Percentiles rank a stretch among this genome's conserved stretches.
phyloP scores from a whole-genome alignment of 2,329 filamentous ascomycete species.

The Phoma herbarum region DNA sequence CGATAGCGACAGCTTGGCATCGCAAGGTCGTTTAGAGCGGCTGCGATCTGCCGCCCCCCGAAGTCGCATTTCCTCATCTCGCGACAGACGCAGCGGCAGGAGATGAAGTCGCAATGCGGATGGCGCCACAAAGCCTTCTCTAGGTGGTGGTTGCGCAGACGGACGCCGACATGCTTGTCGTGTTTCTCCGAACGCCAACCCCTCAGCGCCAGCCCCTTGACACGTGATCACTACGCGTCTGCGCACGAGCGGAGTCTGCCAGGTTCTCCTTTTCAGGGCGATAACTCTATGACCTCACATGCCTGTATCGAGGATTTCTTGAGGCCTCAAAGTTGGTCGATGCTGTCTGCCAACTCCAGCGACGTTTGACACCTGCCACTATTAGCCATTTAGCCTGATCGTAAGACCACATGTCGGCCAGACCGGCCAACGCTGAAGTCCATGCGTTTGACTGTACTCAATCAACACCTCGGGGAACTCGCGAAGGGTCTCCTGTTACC shows the following conservation, averaged over 20 bases:
- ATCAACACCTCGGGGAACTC: constrained; percentile 11
- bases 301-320: constrained; percentile 11
- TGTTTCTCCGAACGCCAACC: constrained; percentile 3
- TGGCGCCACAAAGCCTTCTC: constrained; percentile 20
- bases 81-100: constrained; percentile 34
- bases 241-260: constrained; percentile 13
- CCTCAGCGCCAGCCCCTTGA: constrained; percentile 3
- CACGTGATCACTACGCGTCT: constrained; percentile 15
- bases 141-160: constrained; percentile 1
- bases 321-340: constrained; percentile 22
- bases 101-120: constrained; percentile 28
- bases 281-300: constrained; percentile 17
- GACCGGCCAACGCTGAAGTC: constrained; percentile 22
- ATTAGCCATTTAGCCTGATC: constrained; percentile 24
- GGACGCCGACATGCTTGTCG: constrained; percentile 13
- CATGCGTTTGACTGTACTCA: constrained; percentile 20
- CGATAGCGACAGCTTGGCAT: constrained; percentile 35
- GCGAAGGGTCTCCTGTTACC: constrained; percentile 9
- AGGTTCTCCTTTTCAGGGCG: constrained; percentile 22
- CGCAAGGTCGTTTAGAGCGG: constrained; percentile 27
- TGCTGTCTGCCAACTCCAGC: constrained; percentile 18
- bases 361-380: constrained; percentile 22
- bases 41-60: constrained; percentile 41
- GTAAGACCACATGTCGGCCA: constrained; percentile 16
- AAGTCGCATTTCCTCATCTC: constrained; percentile 37